Evolutionary conservation across 352 stramenopile genomes (phyloP).

Genomic region (Thalassiosira hispida): DNA sequence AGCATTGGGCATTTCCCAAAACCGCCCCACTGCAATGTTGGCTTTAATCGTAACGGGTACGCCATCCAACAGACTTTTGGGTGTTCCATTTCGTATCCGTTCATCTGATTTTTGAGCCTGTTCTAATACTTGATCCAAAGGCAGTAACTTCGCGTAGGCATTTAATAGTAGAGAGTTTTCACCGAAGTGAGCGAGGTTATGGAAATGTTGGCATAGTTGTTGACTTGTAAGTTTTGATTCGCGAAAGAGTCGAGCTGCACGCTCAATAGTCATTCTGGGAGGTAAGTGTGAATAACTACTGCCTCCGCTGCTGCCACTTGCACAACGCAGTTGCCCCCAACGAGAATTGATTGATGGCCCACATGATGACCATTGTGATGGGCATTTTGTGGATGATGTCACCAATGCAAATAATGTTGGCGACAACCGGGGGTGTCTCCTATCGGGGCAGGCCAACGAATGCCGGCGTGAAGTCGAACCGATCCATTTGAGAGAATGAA

Average conservation of each 20-base stretch:
- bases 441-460: neutral
- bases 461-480: neutral
- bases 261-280: constrained; percentile 36
- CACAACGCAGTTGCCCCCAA: too few species aligned
- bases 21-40: constrained; percentile 90
- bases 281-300: neutral
- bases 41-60: constrained; percentile 96
- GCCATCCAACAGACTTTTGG: constrained; percentile 89
- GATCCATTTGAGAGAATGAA: too few species aligned
- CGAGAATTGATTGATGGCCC: too few species aligned
- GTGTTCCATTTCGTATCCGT: constrained; percentile 68
- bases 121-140: constrained; percentile 60
- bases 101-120: constrained; percentile 87
- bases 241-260: constrained; percentile 27
- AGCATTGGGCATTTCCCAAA: constrained; percentile 86
- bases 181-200: constrained; percentile 46
- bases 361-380: too few species aligned
- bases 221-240: constrained; percentile 25
- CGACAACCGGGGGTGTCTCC: neutral
- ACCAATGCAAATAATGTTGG: neutral
- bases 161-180: constrained; percentile 56
- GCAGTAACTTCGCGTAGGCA: constrained; percentile 63
- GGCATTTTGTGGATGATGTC: neutral
- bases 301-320: neutral
- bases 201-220: constrained; percentile 41